These are phyloP conservation scores for Hericium alpestre DNA, from an alignment of 768 basidiomycete species.

Conservation along the genomic window DNA sequence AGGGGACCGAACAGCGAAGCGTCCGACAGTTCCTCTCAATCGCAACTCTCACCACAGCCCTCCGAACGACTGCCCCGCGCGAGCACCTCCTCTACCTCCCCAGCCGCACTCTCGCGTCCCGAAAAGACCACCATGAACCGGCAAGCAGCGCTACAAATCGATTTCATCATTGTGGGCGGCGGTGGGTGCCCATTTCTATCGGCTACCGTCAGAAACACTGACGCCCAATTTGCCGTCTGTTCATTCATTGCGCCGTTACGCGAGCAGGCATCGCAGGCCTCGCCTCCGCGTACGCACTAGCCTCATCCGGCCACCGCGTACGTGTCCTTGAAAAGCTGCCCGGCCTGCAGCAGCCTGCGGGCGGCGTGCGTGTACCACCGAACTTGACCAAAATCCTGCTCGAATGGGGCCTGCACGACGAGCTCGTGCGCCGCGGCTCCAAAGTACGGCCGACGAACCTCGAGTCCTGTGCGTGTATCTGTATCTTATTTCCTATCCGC, in stretches of 20 bases:
- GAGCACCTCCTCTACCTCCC: neutral
- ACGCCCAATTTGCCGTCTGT: neutral
- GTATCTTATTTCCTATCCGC: neutral
- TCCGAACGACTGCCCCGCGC: neutral
- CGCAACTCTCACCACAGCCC: neutral
- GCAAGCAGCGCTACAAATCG: slow-evolving; percentile 5
- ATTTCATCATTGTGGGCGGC: slow-evolving; percentile 12
- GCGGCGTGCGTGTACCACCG: slow-evolving; percentile 10
- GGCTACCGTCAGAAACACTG: neutral
- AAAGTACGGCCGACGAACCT: slow-evolving; percentile 1
- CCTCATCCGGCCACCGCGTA: slow-evolving; percentile 10
- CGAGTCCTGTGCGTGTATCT: slow-evolving; percentile 8
- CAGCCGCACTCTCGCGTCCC: neutral
- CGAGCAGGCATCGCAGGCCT: slow-evolving; percentile 10
- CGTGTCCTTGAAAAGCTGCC: slow-evolving; percentile 8
- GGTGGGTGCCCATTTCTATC: slow-evolving; percentile 4
- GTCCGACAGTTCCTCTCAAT: neutral
- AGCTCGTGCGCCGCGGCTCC: slow-evolving; percentile 4
- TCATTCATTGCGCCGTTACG: neutral
- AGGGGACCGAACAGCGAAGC: neutral
- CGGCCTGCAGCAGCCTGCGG: neutral
- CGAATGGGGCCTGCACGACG: slow-evolving; percentile 12
- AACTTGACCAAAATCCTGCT: slow-evolving; percentile 9
- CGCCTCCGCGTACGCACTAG: slow-evolving; percentile 11
- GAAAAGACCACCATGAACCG: neutral